These are phyloP conservation scores for Eimeria acervulina DNA, from an alignment of 169 alveolate species.

Conservation along the genomic window DNA sequence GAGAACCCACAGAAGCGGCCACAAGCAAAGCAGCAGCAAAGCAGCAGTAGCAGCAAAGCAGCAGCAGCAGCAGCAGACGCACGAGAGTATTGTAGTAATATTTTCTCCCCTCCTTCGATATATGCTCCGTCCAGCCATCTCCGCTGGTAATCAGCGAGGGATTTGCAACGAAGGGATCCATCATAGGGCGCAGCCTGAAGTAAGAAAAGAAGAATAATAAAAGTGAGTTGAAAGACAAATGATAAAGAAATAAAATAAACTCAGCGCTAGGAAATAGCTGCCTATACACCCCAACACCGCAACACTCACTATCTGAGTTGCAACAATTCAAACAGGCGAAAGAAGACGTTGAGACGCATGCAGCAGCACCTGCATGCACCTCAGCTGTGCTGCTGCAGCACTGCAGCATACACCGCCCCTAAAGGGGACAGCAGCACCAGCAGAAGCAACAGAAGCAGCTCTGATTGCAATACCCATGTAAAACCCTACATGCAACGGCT, in stretches of 20 bases:
- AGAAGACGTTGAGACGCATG: no score
- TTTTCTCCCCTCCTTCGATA: slow-evolving; percentile 91
- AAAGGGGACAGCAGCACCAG: background rate
- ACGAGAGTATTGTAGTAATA: slow-evolving; percentile 89
- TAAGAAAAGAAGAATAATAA: no score
- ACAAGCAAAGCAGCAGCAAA: background rate
- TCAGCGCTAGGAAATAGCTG: no score
- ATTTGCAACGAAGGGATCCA: slow-evolving; percentile 23
- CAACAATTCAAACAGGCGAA: background rate
- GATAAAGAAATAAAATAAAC: no score
- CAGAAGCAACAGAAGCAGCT: no score
- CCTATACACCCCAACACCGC: no score
- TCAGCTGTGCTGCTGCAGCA: background rate
- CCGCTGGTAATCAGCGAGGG: slow-evolving; percentile 61
- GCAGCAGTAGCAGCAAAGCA: no score
- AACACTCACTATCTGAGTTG: background rate
- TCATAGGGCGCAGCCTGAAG: no score
- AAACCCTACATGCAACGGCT: background rate
- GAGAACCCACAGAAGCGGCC: no score
- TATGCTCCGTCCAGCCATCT: slow-evolving; percentile 89
- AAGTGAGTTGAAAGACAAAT: no score
- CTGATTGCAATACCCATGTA: background rate
- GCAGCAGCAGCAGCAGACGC: background rate
- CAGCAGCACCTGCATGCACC: background rate
- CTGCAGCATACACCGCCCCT: background rate